A percentile compares a stretch with the other conserved stretches of the same genome.
phyloP scores from a whole-genome alignment of 805 yeast species.

The Candida dajiaensis region DNA sequence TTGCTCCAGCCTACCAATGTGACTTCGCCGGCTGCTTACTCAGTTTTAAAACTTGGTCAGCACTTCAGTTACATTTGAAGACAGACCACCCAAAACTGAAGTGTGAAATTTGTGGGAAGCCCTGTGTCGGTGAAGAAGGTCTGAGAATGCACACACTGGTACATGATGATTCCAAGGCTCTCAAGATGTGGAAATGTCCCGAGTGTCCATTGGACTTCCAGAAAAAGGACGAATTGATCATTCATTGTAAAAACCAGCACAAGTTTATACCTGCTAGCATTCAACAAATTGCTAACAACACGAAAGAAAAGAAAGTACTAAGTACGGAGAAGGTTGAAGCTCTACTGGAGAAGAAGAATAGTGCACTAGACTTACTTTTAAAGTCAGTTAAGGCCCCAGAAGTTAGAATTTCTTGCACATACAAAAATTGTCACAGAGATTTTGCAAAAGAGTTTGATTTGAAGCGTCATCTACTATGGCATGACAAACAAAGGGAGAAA shows the following conservation, averaged over 20 bases:
- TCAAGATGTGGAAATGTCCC: constrained; percentile 55
- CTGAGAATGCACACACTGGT: constrained; percentile 65
- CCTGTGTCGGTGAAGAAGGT: constrained; percentile 68
- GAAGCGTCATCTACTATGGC: constrained; percentile 49
- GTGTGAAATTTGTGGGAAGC: constrained; percentile 62
- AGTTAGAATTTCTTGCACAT: constrained; percentile 40
- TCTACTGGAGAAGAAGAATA: constrained; percentile 19
- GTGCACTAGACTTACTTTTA: constrained; percentile 26
- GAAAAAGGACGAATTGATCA: constrained; percentile 49
- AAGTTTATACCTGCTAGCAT: constrained; percentile 18
- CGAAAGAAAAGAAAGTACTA: constrained; percentile 2
- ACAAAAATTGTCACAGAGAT: constrained; percentile 43
- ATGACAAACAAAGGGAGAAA: constrained; percentile 26
- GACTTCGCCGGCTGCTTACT: constrained; percentile 54
- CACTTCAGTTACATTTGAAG: constrained; percentile 63
- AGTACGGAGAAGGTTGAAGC: constrained; percentile 20
- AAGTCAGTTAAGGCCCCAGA: constrained; percentile 26
- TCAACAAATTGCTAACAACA: not conserved
- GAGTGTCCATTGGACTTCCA: constrained; percentile 47
- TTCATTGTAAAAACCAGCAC: constrained; percentile 51
- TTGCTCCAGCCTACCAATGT: constrained; percentile 50
- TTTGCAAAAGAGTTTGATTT: constrained; percentile 47
- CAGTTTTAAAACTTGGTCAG: constrained; percentile 66
- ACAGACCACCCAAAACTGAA: constrained; percentile 65
- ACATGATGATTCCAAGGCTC: constrained; percentile 46